A percentile compares a stretch with the other conserved stretches of the same genome.
These are phyloP conservation scores for Ophiostoma sp. DNA, from an alignment of 2,329 filamentous ascomycete species.

Conservation along the genomic window DNA sequence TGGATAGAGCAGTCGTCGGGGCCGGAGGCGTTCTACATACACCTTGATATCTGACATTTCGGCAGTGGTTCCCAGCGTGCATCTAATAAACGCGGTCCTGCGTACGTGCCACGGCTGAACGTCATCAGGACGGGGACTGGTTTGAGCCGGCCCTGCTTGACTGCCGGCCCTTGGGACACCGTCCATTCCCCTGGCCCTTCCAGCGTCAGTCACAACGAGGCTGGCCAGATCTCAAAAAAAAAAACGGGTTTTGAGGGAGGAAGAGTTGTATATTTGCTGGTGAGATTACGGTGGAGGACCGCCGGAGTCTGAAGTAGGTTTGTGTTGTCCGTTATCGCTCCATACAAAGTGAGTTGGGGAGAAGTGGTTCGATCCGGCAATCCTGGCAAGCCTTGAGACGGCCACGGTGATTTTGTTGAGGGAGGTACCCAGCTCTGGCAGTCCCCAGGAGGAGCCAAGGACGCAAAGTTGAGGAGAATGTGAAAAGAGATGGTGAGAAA, in stretches of 20 bases:
- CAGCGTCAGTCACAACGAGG: neutral
- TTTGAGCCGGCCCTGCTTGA: neutral
- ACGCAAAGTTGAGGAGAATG: neutral
- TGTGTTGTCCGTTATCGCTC: neutral
- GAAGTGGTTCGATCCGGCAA: too few relatives aligned
- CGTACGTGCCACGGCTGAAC: slow-evolving; percentile 6
- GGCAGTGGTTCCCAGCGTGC: neutral
- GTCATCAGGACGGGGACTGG: neutral
- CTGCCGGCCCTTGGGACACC: neutral
- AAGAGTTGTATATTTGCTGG: too few relatives aligned
- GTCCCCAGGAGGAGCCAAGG: neutral
- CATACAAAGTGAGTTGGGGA: too few relatives aligned
- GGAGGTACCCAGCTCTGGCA: neutral
- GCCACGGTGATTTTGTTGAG: neutral
- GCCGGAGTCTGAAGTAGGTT: neutral
- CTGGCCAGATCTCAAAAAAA: too few relatives aligned
- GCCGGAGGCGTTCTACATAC: slow-evolving; percentile 19
- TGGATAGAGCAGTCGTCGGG: neutral
- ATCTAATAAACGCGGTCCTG: neutral
- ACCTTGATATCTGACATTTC: neutral
- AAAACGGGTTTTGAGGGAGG: too few relatives aligned
- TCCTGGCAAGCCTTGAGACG: neutral
- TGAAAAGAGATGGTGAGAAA: neutral
- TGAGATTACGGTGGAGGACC: too few relatives aligned
- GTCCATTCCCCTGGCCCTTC: neutral